A percentile compares a stretch with the other conserved stretches of the same genome.
phyloP scores from a whole-genome alignment of 2,329 filamentous ascomycete species.

The Alternaria burnsii region DNA sequence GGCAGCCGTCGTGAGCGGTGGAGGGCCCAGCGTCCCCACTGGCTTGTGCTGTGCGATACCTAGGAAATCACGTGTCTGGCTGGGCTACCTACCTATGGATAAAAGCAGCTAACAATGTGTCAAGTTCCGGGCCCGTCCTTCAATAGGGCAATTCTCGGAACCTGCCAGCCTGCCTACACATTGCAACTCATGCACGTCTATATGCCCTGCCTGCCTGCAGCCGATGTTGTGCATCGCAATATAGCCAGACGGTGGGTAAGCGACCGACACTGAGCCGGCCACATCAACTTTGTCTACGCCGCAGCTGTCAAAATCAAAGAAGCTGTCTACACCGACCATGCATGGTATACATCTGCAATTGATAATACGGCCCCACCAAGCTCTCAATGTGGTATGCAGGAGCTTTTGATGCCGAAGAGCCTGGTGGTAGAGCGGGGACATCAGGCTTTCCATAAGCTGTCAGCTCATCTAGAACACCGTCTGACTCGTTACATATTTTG shows the following conservation, averaged over 20 bases:
- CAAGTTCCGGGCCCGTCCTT: constrained; percentile 19
- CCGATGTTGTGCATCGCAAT: constrained; percentile 28
- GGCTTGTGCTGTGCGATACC: constrained; percentile 1
- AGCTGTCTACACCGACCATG: constrained; percentile 9
- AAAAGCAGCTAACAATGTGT: constrained; percentile 27
- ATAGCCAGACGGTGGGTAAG: constrained; percentile 14
- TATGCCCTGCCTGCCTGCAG: constrained; percentile 19
- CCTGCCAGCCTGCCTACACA: constrained; percentile 22
- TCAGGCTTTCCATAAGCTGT: constrained; percentile 18
- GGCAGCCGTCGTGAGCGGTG: constrained; percentile 29
- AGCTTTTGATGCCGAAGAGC: constrained; percentile 9
- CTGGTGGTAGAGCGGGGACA: constrained; percentile 22
- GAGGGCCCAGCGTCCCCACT: constrained; percentile 11
- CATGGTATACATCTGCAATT: neutral
- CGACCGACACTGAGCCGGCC: constrained; percentile 10
- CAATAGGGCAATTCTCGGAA: constrained; percentile 19
- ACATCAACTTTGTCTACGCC: constrained; percentile 4
- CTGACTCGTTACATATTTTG: constrained; percentile 32
- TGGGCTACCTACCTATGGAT: constrained; percentile 6
- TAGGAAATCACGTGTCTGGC: constrained; percentile 23
- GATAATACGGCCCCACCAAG: constrained; percentile 10
- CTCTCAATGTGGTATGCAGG: constrained; percentile 1
- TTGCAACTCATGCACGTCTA: constrained; percentile 19
- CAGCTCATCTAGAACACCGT: constrained; percentile 32
- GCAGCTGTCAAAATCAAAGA: constrained; percentile 14